Base-by-base conservation (phyloP, 805 yeast species). In the Metschnikowia orientalis region DNA sequence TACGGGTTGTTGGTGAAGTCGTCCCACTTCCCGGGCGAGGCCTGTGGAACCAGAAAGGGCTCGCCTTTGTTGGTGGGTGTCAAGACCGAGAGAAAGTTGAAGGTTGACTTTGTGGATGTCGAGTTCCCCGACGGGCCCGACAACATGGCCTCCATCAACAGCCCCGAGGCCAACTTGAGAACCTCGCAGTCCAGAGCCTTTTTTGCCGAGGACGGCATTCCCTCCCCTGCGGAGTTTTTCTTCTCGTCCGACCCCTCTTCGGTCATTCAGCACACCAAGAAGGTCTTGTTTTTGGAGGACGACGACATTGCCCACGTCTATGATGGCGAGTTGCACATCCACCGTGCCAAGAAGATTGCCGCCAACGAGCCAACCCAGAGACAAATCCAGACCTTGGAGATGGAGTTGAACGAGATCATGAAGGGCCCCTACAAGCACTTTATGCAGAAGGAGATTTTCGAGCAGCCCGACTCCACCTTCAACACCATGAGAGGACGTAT, bases 401-500 rank as follows among this genome's bases (percentile, higher is more conserved):
- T 92, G 82, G 96, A 92, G 69, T 77, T 92, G 57, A 92, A 94
- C 42, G 94, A 92, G 68, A 90, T 92, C 58, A 92, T 92, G 97
- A 90, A 88, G 70, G 98, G 98, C 53, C 83, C 85, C 43, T 90
- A 83, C 69, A 79, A 77, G 50, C 98, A 92, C 67, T 92, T 90
- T 63, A 92, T 92, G 99, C 94, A 88, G 67, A 92, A 92, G 73
- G 99, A 92, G 69, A 92, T 92, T 50, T 87, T 83, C 56, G 98
- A 92, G 66, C 99, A 92, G 68, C 98, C 98, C 23, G 98, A 92
- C 56, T 89, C 97, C 3, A 83, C 97, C 32, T 83, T 89, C 60
- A 92, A 92, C 70, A 92, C 99, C 32, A 92, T 92, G 98, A 83
- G 98, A 72, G 99, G 99, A 56, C 86, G 99, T 71, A 73, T 92